Percentiles rank a stretch among this genome's conserved stretches.
Conservation (phyloP, 2,329 filamentous ascomycete species). For the Aspergillus latus region DNA sequence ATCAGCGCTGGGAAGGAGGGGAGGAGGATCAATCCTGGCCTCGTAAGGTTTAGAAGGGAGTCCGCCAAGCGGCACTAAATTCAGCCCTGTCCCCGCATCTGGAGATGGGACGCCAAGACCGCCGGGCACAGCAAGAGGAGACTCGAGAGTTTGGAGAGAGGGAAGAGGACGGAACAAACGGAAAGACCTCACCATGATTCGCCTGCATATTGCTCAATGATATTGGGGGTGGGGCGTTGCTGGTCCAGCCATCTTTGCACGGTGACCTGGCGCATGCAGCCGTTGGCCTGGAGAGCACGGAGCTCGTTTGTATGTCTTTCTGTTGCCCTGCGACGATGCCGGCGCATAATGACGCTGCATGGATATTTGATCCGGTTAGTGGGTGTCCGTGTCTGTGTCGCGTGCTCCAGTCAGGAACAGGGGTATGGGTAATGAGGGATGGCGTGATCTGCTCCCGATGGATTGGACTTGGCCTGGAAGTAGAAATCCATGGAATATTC, state of each 20-base stretch:
- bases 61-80: conserved; percentile 20
- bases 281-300: conserved; percentile 11
- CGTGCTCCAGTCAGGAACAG: conserved; percentile 3
- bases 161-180: no score
- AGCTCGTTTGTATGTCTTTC: conserved; percentile 16
- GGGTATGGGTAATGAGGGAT: background rate
- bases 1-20: conserved; percentile 14
- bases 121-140: conserved; percentile 1
- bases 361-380: conserved; percentile 7
- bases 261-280: conserved; percentile 21
- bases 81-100: conserved; percentile 24
- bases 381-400: background rate
- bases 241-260: conserved; percentile 32
- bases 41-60: background rate
- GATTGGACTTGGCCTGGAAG: conserved; percentile 1
- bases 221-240: conserved; percentile 17
- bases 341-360: conserved; percentile 27
- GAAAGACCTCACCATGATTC: conserved; percentile 30
- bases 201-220: conserved; percentile 23
- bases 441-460: background rate
- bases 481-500: conserved; percentile 22
- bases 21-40: background rate
- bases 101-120: conserved; percentile 2
- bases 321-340: conserved; percentile 22
- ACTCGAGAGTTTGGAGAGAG: no score